phyloP scores from a whole-genome alignment of 306 rosid genomes.

The Pterocarpus macrocarpus region DNA sequence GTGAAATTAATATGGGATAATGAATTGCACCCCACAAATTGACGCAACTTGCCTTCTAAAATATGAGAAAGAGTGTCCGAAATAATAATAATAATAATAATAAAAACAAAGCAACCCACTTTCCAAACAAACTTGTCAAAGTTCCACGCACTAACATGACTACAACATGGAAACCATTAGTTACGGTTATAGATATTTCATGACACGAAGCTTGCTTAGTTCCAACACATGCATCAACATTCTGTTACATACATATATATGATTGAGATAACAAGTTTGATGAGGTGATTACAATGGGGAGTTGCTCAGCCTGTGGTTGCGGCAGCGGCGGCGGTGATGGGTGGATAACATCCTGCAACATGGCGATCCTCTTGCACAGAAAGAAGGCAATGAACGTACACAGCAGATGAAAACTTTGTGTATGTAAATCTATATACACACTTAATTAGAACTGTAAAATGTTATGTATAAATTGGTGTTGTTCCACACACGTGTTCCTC shows the following conservation, averaged over 20 bases:
- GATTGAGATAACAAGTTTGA: not conserved
- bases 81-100: not conserved
- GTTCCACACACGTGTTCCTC: not conserved
- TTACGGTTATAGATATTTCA: constrained; percentile 15
- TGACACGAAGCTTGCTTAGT: constrained; percentile 14
- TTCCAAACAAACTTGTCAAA: no score
- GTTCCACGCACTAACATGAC: constrained; percentile 16
- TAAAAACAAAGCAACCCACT: no score
- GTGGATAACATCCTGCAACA: constrained; percentile 74
- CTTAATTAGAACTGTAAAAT: not conserved
- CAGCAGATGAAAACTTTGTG: not conserved
- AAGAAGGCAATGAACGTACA: constrained; percentile 11
- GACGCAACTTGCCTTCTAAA: not conserved
- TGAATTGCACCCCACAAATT: not conserved
- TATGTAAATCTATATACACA: not conserved
- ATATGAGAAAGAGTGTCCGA: not conserved
- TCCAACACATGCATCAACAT: constrained; percentile 38
- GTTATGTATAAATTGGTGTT: not conserved
- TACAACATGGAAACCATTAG: not conserved
- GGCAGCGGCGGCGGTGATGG: constrained; percentile 44
- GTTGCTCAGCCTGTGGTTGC: constrained; percentile 49
- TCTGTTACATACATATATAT: not conserved
- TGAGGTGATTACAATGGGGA: constrained; percentile 58
- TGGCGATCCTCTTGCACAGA: constrained; percentile 46
- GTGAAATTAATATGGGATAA: not conserved